A percentile compares a stretch with the other conserved stretches of the same genome.
phyloP scores from a whole-genome alignment of 805 yeast species.

The Candida easanensis region DNA sequence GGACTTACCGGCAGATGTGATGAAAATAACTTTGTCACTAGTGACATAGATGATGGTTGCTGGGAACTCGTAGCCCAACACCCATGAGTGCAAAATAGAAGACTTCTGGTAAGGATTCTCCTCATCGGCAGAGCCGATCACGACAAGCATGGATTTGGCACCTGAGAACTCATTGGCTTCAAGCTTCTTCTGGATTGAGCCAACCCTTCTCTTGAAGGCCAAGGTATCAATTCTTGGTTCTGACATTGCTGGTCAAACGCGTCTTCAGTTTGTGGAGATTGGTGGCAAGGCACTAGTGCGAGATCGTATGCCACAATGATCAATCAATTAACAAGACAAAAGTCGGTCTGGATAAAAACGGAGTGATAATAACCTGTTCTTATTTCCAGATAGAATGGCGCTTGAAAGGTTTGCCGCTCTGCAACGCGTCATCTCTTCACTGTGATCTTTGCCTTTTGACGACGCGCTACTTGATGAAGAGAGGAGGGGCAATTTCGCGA shows the following conservation, averaged over 20 bases:
- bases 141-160: constrained; percentile 54
- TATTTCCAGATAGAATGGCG: too few relatives aligned
- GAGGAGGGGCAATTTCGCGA: neutral
- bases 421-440: neutral
- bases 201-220: constrained; percentile 53
- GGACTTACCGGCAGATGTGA: constrained; percentile 84
- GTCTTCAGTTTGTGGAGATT: neutral
- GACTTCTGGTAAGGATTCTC: constrained; percentile 89
- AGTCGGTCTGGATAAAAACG: too few relatives aligned
- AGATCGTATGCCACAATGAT: neutral
- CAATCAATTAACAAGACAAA: too few relatives aligned
- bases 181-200: constrained; percentile 35
- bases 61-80: constrained; percentile 93
- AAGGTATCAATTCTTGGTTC: constrained; percentile 55
- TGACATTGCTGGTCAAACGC: constrained; percentile 38
- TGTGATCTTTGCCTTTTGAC: neutral
- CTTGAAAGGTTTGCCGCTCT: too few relatives aligned
- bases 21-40: constrained; percentile 53
- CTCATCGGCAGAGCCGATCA: constrained; percentile 83
- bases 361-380: too few relatives aligned
- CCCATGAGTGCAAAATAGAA: constrained; percentile 84
- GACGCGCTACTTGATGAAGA: neutral
- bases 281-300: neutral
- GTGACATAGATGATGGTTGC: constrained; percentile 75
- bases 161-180: constrained; percentile 32